phyloP scores from a whole-genome alignment of 78 protist species.

The Emiliania huxleyi region DNA sequence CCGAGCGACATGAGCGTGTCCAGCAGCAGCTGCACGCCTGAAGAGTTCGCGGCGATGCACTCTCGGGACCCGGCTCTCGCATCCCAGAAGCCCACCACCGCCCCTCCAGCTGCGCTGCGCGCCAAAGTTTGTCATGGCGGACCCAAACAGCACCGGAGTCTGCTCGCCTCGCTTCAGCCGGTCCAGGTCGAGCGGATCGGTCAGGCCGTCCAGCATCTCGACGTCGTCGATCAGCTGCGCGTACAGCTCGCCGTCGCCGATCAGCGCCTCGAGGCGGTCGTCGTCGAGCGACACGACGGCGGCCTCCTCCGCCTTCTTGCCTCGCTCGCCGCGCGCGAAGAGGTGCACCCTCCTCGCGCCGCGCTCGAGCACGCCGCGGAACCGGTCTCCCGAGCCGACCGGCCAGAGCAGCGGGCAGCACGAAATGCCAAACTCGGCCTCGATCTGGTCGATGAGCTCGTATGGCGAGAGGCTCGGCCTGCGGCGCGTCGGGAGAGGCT shows the following conservation, averaged over 20 bases:
- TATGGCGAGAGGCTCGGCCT: constrained; percentile 37
- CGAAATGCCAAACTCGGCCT: constrained; percentile 14
- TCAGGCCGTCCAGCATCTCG: constrained; percentile 28
- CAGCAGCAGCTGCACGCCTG: constrained; percentile 25
- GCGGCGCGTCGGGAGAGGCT: no score
- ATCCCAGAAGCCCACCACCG: no score
- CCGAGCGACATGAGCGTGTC: not conserved
- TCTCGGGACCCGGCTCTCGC: no score
- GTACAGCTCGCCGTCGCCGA: constrained; percentile 5
- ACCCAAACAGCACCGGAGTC: constrained; percentile 41
- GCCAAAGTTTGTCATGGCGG: constrained; percentile 45
- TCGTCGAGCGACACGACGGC: not conserved
- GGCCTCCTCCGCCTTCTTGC: not conserved
- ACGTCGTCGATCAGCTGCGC: constrained; percentile 25
- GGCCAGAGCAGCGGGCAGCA: constrained; percentile 59
- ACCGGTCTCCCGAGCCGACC: constrained; percentile 51
- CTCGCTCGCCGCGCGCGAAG: constrained; percentile 21
- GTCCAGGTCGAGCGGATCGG: not conserved
- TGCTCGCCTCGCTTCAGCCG: not conserved
- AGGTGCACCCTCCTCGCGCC: not conserved
- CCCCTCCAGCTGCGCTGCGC: no score
- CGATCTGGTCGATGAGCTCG: constrained; percentile 27
- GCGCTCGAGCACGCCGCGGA: constrained; percentile 37
- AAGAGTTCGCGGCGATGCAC: no score
- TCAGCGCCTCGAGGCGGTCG: not conserved